Evolutionary conservation across 495 filamentous ascomycete genomes (phyloP).

Genomic region (Copromyces sp.): DNA sequence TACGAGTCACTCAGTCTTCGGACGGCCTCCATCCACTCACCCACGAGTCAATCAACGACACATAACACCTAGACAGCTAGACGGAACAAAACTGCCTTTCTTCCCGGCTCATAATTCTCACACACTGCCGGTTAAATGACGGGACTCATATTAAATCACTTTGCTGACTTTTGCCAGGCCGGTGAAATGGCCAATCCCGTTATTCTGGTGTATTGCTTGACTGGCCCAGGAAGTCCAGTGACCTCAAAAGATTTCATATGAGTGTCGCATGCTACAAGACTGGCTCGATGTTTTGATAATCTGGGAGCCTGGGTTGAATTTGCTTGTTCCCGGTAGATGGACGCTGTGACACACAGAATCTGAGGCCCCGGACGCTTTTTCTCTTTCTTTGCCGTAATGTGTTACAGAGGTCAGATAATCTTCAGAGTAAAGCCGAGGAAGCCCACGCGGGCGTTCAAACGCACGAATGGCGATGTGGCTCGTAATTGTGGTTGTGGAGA

Average conservation of each 20-base stretch:
- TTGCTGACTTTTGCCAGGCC: background rate
- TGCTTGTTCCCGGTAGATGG: background rate
- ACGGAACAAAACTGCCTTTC: background rate
- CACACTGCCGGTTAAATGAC: background rate
- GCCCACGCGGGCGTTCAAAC: background rate
- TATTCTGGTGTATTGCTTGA: too few relatives aligned
- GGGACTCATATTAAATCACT: background rate
- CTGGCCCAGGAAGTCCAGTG: background rate
- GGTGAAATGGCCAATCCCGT: background rate
- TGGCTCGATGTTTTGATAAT: too few relatives aligned
- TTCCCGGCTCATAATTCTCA: background rate
- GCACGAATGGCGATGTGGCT: background rate
- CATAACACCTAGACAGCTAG: background rate
- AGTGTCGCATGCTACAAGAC: too few relatives aligned
- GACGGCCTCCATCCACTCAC: background rate
- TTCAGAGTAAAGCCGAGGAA: background rate
- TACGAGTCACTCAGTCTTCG: background rate
- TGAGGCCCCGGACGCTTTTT: background rate
- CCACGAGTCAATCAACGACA: background rate
- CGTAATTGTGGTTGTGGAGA: background rate
- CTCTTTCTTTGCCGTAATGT: background rate
- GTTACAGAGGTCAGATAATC: background rate
- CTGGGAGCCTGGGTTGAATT: background rate
- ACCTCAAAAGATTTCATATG: background rate
- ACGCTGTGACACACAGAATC: background rate